Evolutionary conservation across 768 basidiomycete genomes (phyloP), one percentile per base, ranked within the genome.

Genomic region (Russula olivacea): DNA sequence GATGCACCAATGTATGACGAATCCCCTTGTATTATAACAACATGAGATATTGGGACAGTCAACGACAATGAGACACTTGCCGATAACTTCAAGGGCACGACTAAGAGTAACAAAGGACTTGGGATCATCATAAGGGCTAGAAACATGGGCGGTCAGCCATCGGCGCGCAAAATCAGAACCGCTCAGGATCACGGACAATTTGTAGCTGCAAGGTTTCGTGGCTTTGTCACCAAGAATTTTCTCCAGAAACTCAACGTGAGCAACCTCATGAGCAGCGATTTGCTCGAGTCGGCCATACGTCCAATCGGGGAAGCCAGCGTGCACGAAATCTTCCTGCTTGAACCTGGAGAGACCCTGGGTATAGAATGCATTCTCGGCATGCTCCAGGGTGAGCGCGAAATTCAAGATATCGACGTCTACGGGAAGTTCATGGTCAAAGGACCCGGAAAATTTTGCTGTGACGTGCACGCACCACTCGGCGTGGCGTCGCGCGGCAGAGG

Each of bases 1-100:
- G 80, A 79, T 38, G 83, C 82, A 30, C 83, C 84, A 21, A 78
- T 74, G 72, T 87, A 86, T 28, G 84, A 83, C 17, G 81, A 79
- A 30, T 74, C 74, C 58, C 57, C 65, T 66, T 48, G 11, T 8
- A 34, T 21, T 36, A n/a, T 19, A 11, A 55, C 3, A 11, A 55
- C 3, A 23, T 58, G 23, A 58, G 50, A 64, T 9, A 21, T 7
- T 30, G 43, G 28, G 7, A 19, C 21, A 25, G 9, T n/a, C 32
- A 21, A 15, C 41, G 15, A 32, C 15, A 7, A 45, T 17, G 25
- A 43, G 49, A 55, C 50, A 55, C 65, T 55, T 57, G 40, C 78
- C 77, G 63, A 85, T 78, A 47, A 79, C 80, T 73, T 87, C 85
- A 28, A 89, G 71, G 41, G 79, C 74, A 55, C 77, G 76, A 23